These are phyloP conservation scores for Acaromyces ingoldii DNA, from an alignment of 1,284 basidiomycete species.

Conservation along the genomic window DNA sequence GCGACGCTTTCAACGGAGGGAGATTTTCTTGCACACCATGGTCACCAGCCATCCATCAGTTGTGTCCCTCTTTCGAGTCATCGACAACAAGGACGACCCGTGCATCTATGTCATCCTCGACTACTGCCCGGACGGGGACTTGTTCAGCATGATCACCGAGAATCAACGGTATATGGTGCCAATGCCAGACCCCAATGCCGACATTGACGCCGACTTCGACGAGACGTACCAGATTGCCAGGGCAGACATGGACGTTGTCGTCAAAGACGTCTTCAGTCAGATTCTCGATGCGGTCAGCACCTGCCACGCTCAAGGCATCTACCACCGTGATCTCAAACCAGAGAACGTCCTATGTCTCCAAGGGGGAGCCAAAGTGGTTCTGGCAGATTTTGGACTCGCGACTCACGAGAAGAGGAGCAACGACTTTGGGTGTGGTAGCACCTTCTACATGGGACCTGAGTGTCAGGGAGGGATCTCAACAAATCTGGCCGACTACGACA, in stretches of 20 bases:
- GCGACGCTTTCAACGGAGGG: conserved; percentile 71
- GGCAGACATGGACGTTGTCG: conserved; percentile 35
- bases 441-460: conserved; percentile 96
- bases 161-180: conserved; percentile 62
- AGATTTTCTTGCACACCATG: conserved; percentile 61
- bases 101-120: conserved; percentile 64
- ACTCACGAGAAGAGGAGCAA: conserved; percentile 79
- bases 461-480: conserved; percentile 72
- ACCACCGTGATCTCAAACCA: conserved; percentile 95
- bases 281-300: conserved; percentile 89
- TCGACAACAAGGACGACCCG: conserved; percentile 60
- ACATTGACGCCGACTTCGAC: conserved; percentile 10
- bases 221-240: conserved; percentile 17
- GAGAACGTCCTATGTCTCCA: conserved; percentile 87
- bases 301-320: conserved; percentile 67
- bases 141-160: conserved; percentile 72
- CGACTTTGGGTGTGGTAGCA: conserved; percentile 91
- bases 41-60: conserved; percentile 75
- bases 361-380: conserved; percentile 70
- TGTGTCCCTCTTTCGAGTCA: conserved; percentile 80
- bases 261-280: conserved; percentile 49
- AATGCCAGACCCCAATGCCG: conserved; percentile 14
- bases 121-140: conserved; percentile 77
- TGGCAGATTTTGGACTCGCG: conserved; percentile 95
- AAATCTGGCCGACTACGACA: conserved; percentile 63